These are phyloP conservation scores for Acacia concinna DNA, from an alignment of 331 rosid species.

Conservation along the genomic window DNA sequence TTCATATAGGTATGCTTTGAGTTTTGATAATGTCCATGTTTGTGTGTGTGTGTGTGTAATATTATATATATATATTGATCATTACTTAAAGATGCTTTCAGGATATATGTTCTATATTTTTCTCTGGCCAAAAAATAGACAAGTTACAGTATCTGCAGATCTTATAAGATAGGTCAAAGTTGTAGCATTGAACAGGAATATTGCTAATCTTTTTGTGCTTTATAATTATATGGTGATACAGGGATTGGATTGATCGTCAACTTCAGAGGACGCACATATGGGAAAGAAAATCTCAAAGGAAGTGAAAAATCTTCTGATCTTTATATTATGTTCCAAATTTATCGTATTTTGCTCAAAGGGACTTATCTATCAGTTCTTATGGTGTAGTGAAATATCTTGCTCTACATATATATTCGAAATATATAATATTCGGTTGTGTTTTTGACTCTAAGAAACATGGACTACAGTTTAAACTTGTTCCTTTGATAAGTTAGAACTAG, in stretches of 20 bases:
- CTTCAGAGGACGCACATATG: background rate
- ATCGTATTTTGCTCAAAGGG: too few relatives aligned
- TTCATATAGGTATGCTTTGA: background rate
- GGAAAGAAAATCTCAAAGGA: background rate
- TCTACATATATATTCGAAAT: too few relatives aligned
- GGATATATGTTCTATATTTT: background rate
- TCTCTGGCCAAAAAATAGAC: too few relatives aligned
- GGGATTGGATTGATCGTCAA: background rate
- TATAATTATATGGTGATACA: background rate
- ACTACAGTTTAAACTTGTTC: too few relatives aligned
- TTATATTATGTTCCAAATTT: background rate
- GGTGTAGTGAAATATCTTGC: background rate
- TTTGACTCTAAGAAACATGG: too few relatives aligned
- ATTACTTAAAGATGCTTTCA: background rate
- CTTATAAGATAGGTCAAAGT: background rate
- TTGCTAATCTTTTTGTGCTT: background rate
- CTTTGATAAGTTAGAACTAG: background rate
- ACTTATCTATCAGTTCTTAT: background rate
- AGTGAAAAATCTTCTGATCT: background rate
- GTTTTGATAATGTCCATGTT: background rate
- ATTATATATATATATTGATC: too few relatives aligned
- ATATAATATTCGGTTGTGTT: too few relatives aligned
- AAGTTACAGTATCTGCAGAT: background rate
- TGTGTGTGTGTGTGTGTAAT: background rate
- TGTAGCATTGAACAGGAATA: background rate